A percentile compares a stretch with the other conserved stretches of the same genome.
phyloP scores from a whole-genome alignment of 768 basidiomycete species.

The Mycena indigotica region DNA sequence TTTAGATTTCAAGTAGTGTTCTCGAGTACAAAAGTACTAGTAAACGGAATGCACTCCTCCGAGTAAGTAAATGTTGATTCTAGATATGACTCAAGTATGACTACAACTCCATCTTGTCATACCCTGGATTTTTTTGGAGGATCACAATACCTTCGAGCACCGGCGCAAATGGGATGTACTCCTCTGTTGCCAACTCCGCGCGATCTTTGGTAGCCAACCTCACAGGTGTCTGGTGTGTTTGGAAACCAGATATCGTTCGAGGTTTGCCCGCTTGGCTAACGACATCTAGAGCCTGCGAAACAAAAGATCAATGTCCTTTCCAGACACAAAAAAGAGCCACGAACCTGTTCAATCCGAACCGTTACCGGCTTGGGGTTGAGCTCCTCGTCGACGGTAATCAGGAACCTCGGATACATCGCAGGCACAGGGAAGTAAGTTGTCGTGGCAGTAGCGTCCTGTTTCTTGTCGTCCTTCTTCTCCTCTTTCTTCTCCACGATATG shows the following conservation, averaged over 20 bases:
- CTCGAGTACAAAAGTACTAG: too few relatives aligned
- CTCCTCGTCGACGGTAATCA: slow-evolving; percentile 95
- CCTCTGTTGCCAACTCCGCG: slow-evolving; percentile 95
- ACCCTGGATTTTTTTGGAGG: slow-evolving; percentile 89
- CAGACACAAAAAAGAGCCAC: not conserved
- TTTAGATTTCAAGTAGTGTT: too few relatives aligned
- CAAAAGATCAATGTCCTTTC: not conserved
- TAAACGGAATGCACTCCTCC: too few relatives aligned
- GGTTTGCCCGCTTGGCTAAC: slow-evolving; percentile 98
- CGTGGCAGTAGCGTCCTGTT: slow-evolving; percentile 33
- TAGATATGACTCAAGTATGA: too few relatives aligned
- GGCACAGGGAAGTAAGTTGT: slow-evolving; percentile 80
- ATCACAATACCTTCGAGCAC: slow-evolving; percentile 94
- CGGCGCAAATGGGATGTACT: slow-evolving; percentile 87
- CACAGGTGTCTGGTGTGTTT: slow-evolving; percentile 96
- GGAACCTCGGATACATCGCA: slow-evolving; percentile 97
- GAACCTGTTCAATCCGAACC: slow-evolving; percentile 89
- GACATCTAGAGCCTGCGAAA: slow-evolving; percentile 84
- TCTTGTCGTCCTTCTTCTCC: slow-evolving; percentile 63
- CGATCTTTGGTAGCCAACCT: slow-evolving; percentile 92
- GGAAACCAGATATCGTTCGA: slow-evolving; percentile 95
- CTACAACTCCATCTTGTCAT: slow-evolving; percentile 82
- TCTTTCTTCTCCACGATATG: slow-evolving; percentile 69
- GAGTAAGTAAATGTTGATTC: too few relatives aligned
- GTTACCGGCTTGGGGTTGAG: slow-evolving; percentile 85